Base-by-base conservation (phyloP, 176 grass and related monocot species). In the Eremochloa ophiuroides region DNA sequence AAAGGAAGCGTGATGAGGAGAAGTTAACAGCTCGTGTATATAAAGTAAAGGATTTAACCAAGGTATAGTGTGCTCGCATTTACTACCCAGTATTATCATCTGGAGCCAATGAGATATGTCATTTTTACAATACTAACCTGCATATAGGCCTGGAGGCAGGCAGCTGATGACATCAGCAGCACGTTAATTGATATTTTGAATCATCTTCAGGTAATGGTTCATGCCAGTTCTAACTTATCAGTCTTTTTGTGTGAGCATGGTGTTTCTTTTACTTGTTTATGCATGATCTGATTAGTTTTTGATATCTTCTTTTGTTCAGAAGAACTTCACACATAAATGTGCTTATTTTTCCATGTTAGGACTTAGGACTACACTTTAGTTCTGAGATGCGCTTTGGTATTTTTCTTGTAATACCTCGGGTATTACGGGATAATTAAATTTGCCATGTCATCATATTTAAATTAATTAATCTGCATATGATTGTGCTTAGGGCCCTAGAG, bases 131-230 rank as follows among this genome's bases (percentile, higher is more conserved):
- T 29, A 42, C 37, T 62, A 42, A 63, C 38, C 25, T 11, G 6
- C 58, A 3, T 77, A 14, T 63, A 77, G 75, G 75, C 16, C 58
- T 30, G 26, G 6, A 31, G 12, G 15, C 38, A 77, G 38, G 75
- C 26, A 77, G 0, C 17, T 3, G n/a, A 0, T 8, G 26, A 30
- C 26, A 62, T 77, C 16, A 2, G 9, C 11, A 77, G 37, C 22
- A 25, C 4, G 4, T 29, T 74, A 34, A 55, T 18, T 35, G 12
- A 42, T 28, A 38, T 62, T 1, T 25, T 5, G 2, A 22, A 62
- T 42, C 37, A 61, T 61, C 53, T 59, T 61, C 23, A 42, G 75
- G 75, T 62, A 77, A 77, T 62, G 25, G n/a, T 27, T 70, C 26
- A 14, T 41, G 20, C 17, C 27, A 4, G n/a, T 41, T 20, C 14